A percentile compares a stretch with the other conserved stretches of the same genome.
Evolutionary conservation across 2,329 filamentous ascomycete species (phyloP).

Genomic region (Ophiognomonia clavigignenti-juglandacearum): DNA sequence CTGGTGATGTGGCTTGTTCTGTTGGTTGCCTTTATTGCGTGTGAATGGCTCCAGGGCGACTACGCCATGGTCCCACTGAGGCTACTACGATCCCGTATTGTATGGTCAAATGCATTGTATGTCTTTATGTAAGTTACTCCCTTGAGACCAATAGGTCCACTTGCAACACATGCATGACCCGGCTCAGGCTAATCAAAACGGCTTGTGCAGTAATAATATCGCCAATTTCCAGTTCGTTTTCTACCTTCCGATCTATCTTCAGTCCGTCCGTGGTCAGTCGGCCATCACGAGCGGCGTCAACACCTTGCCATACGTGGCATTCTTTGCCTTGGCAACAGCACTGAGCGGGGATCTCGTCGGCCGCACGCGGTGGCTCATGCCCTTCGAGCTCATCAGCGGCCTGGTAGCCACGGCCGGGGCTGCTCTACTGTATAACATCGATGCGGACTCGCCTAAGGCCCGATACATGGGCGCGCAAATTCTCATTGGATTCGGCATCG

Average conservation of each 20-base stretch:
- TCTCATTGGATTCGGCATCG: constrained; percentile 11
- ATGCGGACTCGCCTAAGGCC: neutral
- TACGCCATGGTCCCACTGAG: constrained; percentile 2
- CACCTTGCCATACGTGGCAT: constrained; percentile 1
- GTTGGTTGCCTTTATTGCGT: neutral
- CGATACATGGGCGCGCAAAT: constrained; percentile 11
- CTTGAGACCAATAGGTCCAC: neutral
- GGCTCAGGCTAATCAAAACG: no score
- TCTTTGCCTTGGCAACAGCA: constrained; percentile 4
- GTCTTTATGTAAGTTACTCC: constrained; percentile 2
- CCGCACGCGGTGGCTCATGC: neutral
- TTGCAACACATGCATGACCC: neutral
- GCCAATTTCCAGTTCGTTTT: constrained; percentile 5
- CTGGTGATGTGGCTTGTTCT: neutral
- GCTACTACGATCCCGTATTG: neutral
- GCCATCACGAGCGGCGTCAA: constrained; percentile 6
- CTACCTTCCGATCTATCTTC: constrained; percentile 7
- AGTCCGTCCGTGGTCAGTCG: constrained; percentile 3
- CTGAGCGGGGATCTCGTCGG: constrained; percentile 1
- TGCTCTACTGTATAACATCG: neutral
- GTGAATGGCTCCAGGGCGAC: neutral
- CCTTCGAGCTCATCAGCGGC: constrained; percentile 23
- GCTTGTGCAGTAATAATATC: neutral
- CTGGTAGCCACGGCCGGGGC: neutral
- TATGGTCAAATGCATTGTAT: constrained; percentile 4